These are phyloP conservation scores for Colletotrichum spaethianum DNA, from an alignment of 2,329 filamentous ascomycete genomes.

Conservation along the genomic window DNA sequence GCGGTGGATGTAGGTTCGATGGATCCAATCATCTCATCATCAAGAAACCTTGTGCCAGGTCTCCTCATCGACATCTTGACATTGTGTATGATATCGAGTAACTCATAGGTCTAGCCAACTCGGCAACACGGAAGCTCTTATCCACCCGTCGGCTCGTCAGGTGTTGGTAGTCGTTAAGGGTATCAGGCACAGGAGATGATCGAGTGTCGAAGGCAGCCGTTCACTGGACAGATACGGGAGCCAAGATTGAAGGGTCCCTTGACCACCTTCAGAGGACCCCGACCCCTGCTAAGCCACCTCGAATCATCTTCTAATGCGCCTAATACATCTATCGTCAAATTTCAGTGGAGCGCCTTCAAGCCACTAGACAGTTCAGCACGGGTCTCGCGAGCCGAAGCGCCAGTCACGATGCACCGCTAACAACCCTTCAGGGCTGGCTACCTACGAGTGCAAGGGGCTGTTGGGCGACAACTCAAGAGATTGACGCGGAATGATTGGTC, in stretches of 20 bases:
- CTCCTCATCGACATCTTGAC: background rate
- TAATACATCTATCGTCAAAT: constrained; percentile 3
- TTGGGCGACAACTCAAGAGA: background rate
- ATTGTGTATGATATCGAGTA: background rate
- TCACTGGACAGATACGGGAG: background rate
- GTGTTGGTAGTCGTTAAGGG: background rate
- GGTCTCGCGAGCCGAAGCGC: background rate
- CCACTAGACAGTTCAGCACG: constrained; percentile 20
- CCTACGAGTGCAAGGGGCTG: constrained; percentile 7
- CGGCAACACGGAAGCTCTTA: background rate
- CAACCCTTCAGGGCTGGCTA: background rate
- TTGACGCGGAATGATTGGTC: constrained; percentile 8
- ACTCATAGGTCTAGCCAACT: too few species aligned
- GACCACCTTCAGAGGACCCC: background rate
- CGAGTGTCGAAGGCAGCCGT: background rate
- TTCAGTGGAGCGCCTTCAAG: constrained; percentile 40
- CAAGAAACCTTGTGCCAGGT: background rate
- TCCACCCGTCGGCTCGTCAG: background rate
- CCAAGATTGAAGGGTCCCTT: background rate
- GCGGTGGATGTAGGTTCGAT: background rate
- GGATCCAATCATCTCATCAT: background rate
- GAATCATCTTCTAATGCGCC: background rate
- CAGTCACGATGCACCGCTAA: background rate
- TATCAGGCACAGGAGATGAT: background rate
- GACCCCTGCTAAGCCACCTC: constrained; percentile 7